Evolutionary conservation across 2,329 filamentous ascomycete species (phyloP).

Genomic region (Diplodia intermedia): DNA sequence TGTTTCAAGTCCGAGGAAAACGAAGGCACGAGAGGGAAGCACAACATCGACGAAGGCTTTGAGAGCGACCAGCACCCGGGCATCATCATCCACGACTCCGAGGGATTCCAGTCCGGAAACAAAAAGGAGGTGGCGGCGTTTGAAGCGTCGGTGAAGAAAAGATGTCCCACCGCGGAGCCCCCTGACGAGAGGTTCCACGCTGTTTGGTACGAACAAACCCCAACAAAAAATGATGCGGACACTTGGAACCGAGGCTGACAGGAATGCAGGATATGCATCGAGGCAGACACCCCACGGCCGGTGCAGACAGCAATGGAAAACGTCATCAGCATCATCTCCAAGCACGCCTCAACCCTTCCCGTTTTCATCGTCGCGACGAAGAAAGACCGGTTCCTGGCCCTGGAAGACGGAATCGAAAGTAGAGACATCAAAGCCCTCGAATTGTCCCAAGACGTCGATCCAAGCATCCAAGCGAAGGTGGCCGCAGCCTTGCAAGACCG

Average conservation of each 20-base stretch:
- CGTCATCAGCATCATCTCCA: neutral
- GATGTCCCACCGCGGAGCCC: neutral
- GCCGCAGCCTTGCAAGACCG: neutral
- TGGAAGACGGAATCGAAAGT: neutral
- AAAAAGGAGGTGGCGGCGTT: neutral
- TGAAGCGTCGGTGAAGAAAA: neutral
- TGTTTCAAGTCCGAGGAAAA: neutral
- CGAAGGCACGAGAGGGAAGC: neutral
- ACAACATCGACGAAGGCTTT: neutral
- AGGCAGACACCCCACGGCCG: neutral
- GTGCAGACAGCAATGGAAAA: neutral
- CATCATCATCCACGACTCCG: constrained; percentile 2
- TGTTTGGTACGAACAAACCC: neutral
- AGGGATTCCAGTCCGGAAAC: neutral
- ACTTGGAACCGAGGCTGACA: neutral
- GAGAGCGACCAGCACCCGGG: neutral
- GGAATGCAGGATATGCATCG: neutral
- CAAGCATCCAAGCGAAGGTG: neutral
- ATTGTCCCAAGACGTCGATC: neutral
- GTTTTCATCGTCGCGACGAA: neutral
- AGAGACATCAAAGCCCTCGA: neutral
- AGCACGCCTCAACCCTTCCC: neutral
- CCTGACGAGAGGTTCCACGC: neutral
- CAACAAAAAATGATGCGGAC: too few relatives aligned
- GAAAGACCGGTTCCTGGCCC: neutral